Evolutionary conservation across 306 rosid genomes (phyloP).

Genomic region (Castanospermum australe): DNA sequence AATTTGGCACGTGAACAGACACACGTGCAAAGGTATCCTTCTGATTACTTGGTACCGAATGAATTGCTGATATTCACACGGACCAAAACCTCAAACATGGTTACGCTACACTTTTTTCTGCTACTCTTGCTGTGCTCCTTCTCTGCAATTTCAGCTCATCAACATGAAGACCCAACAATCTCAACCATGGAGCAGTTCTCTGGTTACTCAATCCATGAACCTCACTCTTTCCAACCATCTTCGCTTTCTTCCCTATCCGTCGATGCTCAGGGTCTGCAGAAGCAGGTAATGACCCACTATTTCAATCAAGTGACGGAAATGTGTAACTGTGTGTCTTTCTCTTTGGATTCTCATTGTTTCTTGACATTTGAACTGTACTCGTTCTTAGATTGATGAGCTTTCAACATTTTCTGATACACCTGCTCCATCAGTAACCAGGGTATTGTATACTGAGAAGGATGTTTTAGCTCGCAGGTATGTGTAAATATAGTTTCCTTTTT

Average conservation of each 20-base stretch:
- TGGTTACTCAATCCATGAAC: conserved; percentile 72
- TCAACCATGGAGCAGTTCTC: conserved; percentile 86
- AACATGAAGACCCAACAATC: conserved; percentile 62
- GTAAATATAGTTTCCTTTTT: background rate
- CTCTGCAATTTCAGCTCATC: conserved; percentile 40
- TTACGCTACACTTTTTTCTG: conserved; percentile 10
- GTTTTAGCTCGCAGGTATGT: conserved; percentile 74
- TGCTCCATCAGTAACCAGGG: conserved; percentile 90
- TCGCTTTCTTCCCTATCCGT: conserved; percentile 53
- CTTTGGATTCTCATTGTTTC: background rate
- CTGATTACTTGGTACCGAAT: background rate
- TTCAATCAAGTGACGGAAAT: background rate
- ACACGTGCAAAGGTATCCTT: conserved; percentile 13
- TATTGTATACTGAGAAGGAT: conserved; percentile 82
- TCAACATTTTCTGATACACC: conserved; percentile 79
- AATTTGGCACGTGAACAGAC: background rate
- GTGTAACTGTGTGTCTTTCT: background rate
- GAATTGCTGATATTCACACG: background rate
- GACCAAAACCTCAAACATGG: conserved; percentile 27
- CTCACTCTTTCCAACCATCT: conserved; percentile 38
- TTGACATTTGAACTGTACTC: conserved; percentile 9
- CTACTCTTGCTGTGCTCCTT: conserved; percentile 34
- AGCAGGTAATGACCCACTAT: conserved; percentile 51
- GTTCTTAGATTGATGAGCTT: conserved; percentile 79
- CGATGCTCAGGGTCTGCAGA: conserved; percentile 63